Conservation (phyloP, 225 moss, liverwort and hornwort genomes). For the Sphagnum tenellum region DNA sequence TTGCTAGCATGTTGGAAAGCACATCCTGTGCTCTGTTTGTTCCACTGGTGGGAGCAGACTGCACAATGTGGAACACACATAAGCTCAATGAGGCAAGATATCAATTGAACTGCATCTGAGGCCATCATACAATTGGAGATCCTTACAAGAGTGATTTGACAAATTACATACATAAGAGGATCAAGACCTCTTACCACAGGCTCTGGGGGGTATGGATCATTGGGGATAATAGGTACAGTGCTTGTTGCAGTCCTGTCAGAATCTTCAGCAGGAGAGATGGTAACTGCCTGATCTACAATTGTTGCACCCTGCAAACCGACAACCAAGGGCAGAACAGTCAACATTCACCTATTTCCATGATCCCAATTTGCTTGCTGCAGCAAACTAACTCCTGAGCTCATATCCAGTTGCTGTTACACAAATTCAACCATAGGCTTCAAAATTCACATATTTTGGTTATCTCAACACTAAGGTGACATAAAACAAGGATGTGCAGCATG, state of each 20-base stretch:
- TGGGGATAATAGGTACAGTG: slow-evolving; percentile 26
- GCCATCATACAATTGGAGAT: too few relatives aligned
- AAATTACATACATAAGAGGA: too few relatives aligned
- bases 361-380: not conserved
- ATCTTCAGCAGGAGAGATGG: slow-evolving; percentile 73
- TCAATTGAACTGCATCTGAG: too few relatives aligned
- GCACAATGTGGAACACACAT: not conserved
- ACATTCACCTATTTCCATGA: not conserved
- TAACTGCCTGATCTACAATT: slow-evolving; percentile 89
- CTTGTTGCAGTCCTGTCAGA: slow-evolving; percentile 55
- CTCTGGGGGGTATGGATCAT: slow-evolving; percentile 19
- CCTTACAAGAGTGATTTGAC: too few relatives aligned
- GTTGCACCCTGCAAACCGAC: slow-evolving; percentile 68
- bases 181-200: slow-evolving; percentile 14
- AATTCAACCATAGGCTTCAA: too few relatives aligned
- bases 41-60: slow-evolving; percentile 11
- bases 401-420: too few relatives aligned
- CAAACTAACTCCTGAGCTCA: not conserved
- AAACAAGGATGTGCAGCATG: too few relatives aligned
- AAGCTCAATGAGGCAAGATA: too few relatives aligned
- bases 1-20: slow-evolving; percentile 61
- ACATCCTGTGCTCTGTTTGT: slow-evolving; percentile 60
- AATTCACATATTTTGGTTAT: too few relatives aligned
- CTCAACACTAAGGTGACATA: too few relatives aligned
- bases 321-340: not conserved